Base-by-base conservation (phyloP, 208 protist genomes). In the Acanthamoeba castellanii region DNA sequence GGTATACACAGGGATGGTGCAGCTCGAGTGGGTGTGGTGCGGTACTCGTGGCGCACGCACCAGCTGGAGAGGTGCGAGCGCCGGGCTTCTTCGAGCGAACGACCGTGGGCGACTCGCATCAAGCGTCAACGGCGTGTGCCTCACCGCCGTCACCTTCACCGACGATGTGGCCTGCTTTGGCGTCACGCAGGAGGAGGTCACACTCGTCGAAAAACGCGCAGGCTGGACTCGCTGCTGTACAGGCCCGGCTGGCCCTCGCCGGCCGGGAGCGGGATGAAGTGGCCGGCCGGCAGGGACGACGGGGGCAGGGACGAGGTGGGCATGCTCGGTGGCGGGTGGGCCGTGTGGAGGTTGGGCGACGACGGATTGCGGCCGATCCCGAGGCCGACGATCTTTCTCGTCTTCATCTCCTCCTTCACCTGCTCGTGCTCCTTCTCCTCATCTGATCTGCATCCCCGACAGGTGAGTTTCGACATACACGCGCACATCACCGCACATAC, bases 371-470 rank as follows among this genome's bases (percentile, higher is more conserved):
- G 59, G 1, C 59, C 59, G 59, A 66, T 66, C 14, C 59, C 59
- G 22, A 20, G 6, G 16, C 59, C 59, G 13, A 55, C 14, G 14
- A 55, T 18, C 59, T 66, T 66, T n/a, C 59, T 0, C 59, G 59
- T n/a, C 59, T 66, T 66, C 59, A 66, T 66, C 59, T 66, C 22
- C 22, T 30, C 59, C 59, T 66, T 66, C 22, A 66, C 59, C 59
- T 66, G 59, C 59, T 66, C 59, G 59, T 66, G 59, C 59, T 66
- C 59, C 59, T 66, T 66, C 59, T 66, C 59, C 59, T 66, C 59
- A 18, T 66, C 59, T 7, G 59, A 66, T 14, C 59, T 55, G 50
- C 14, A 55, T 18, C n/a, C 7, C 14, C 50, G 50, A 55, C 50
- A 42, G 37, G 37, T 42, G 37, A 42, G 37, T 42, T 42, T 42